Evolutionary conservation across 2,329 filamentous ascomycete species (phyloP).

Genomic region (Apiospora aurea): DNA sequence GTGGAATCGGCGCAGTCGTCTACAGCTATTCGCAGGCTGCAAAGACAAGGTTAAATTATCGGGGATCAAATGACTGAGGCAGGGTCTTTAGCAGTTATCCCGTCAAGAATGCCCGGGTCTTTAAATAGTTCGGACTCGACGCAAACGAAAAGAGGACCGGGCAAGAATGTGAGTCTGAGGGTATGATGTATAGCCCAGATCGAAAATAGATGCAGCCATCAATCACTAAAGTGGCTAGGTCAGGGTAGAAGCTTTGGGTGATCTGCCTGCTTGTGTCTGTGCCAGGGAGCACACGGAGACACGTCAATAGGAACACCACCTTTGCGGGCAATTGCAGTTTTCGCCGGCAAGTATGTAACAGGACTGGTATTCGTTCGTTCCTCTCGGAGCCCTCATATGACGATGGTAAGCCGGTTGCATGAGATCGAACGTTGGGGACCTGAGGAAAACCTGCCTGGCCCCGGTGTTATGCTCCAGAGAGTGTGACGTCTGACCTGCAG

Average conservation of each 20-base stretch:
- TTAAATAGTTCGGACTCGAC: background rate
- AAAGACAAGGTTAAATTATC: background rate
- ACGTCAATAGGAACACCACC: background rate
- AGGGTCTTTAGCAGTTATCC: background rate
- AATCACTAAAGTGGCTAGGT: background rate
- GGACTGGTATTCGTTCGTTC: background rate
- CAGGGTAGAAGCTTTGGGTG: background rate
- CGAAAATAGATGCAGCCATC: background rate
- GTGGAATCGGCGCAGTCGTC: background rate
- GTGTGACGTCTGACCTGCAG: conserved; percentile 17
- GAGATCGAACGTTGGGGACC: conserved; percentile 2
- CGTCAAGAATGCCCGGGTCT: conserved; percentile 4
- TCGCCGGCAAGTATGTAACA: background rate
- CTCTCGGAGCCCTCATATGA: background rate
- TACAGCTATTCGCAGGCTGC: conserved; percentile 7
- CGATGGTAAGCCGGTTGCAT: conserved; percentile 4
- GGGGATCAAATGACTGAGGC: background rate
- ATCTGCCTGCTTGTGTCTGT: background rate
- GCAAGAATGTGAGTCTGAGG: background rate
- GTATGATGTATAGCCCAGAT: background rate
- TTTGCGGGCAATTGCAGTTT: background rate
- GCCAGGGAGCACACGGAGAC: background rate
- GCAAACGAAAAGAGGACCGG: background rate
- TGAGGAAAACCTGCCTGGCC: conserved; percentile 3
- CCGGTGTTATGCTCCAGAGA: conserved; percentile 3